phyloP scores from a whole-genome alignment of 148 eudicot genomes.

The Fagopyrum homotropicum region DNA sequence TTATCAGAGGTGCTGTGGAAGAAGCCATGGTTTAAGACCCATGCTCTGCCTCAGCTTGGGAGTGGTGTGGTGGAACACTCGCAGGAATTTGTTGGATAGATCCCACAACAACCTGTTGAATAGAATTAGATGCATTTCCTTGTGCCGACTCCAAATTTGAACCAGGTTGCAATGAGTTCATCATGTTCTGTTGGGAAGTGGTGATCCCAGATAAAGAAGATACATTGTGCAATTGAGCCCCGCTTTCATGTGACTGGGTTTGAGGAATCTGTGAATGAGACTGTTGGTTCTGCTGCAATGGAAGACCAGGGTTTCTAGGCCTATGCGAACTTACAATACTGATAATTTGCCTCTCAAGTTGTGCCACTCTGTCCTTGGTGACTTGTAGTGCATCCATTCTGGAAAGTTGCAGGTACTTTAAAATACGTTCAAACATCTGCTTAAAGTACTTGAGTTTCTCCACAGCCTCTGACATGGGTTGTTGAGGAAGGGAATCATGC shows the following conservation, averaged over 20 bases:
- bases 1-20: conserved; percentile 54
- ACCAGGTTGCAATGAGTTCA: conserved; percentile 43
- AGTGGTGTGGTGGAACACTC: conserved; percentile 53
- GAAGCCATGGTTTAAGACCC: conserved; percentile 50
- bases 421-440: conserved; percentile 58
- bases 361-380: conserved; percentile 52
- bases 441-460: conserved; percentile 67
- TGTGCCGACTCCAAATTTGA: conserved; percentile 55
- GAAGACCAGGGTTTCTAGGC: conserved; percentile 46
- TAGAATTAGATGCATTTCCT: conserved; percentile 44
- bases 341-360: conserved; percentile 71
- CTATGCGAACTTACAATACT: conserved; percentile 46
- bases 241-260: conserved; percentile 54
- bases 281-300: conserved; percentile 60
- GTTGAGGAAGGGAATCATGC: conserved; percentile 74
- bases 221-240: conserved; percentile 53
- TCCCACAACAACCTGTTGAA: conserved; percentile 60
- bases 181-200: conserved; percentile 53
- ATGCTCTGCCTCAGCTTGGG: conserved; percentile 60
- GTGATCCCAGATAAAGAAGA: conserved; percentile 45
- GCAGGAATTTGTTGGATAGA: conserved; percentile 67
- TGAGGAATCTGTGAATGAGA: conserved; percentile 63
- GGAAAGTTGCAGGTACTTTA: conserved; percentile 43
- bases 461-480: conserved; percentile 44
- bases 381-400: conserved; percentile 37